Evolutionary conservation across 257 asterid species (phyloP), one percentile per base, ranked within the genome.

Genomic region (Jasminum sambac): DNA sequence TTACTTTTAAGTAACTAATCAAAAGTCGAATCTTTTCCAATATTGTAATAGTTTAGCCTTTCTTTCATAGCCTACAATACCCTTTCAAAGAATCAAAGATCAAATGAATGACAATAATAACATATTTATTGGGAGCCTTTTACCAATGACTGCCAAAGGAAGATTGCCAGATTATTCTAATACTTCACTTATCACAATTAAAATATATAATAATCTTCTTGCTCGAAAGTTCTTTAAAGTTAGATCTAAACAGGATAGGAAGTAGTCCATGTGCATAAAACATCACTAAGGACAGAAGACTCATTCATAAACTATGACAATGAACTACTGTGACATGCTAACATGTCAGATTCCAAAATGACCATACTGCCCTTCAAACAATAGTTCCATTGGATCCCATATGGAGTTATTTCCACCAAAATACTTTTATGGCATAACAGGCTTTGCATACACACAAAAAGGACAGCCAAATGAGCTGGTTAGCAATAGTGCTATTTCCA

Each of bases 381-480:
- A 67, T 67, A 73, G 9, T 17, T 11, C 11, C 60, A 64, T 24
- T 77, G 85, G 77, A 72, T 68, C 72, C 59, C 73, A 44, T 48
- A 50, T 52, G 63, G 62, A 57, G 66, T 37, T 36, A 34, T 71
- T 50, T 77, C 79, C 78, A 65, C 63, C 44, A 69, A 64, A 17
- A 66, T 72, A 68, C 36, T 72, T 64, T 60, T 67, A 71, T 30
- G 5, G 17, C 42, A 40, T 43, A 63, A 48, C 67, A 44, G 40
- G 61, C 76, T 69, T 69, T 73, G 64, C 61, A 26, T 16, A 26
- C 37, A 68, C 66, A 74, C 76, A n/a, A 63, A 68, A 80, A 71
- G 64, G 44, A 43, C 77, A 71, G 63, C 77, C 68, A 77, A 75
- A 74, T 79, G 82, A 82, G 90, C 84, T 86, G 89, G 73, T 67